Evolutionary conservation across 1,284 basidiomycete genomes (phyloP), one percentile per base, ranked within the genome.

Genomic region (Irpex sp.): DNA sequence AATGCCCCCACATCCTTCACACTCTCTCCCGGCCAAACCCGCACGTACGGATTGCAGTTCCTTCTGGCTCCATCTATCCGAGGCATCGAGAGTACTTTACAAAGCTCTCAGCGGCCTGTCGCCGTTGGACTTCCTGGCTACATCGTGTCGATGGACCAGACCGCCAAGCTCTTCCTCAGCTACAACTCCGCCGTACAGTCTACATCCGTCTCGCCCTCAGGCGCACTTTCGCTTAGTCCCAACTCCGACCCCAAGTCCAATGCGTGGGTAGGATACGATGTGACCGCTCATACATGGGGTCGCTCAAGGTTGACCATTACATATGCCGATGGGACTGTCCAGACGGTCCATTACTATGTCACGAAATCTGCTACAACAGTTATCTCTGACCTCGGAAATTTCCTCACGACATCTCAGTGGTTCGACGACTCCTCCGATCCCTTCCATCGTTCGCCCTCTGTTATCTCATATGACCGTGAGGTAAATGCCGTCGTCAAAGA

Each of bases 321-420:
- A 0, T 86, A 83, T 65, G 73, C 73, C 13, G 84, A 86, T 65
- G 82, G 82, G 2, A 79, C 79, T 1, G 64, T 82, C 5, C 84
- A 85, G 69, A 85, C 84, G 0, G 76, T 85, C 1, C 81, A 85
- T 66, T 86, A 83, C 71, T 82, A 81, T 64, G 74, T 83, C 13
- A 84, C 82, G 3, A 80, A 84, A 58, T 74, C 74, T 6, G 81
- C 82, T 3, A 77, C 79, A 0, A 73, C 82, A 60, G 75, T 76
- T 19, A 74, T 86, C 31, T 75, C 78, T 17, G 77, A 85, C 67
- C 75, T 86, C 2, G 84, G 85, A 8, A 79, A 79, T 66, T 86
- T 86, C 74, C 72, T 85, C 62, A 85, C 83, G 7, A 85, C 81
- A 1, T 74, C 76, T 4, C 83, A 85, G 62, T 86, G 84, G 84